phyloP scores from a whole-genome alignment of 306 rosid species.

The Cucumis cinereus region DNA sequence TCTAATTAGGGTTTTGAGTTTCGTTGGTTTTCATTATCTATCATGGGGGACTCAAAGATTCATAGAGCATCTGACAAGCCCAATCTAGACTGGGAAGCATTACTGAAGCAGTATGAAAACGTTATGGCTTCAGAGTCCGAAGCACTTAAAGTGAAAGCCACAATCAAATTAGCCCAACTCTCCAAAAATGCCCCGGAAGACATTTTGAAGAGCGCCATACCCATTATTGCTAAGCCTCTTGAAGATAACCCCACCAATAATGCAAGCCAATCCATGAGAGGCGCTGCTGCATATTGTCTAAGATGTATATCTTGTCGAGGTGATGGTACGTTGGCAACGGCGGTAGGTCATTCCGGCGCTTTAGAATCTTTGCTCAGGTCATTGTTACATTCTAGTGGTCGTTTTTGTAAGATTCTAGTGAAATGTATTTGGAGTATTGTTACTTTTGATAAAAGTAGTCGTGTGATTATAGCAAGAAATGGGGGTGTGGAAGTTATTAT shows the following conservation, averaged over 20 bases:
- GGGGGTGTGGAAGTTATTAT: background rate
- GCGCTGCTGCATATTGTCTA: constrained; percentile 3
- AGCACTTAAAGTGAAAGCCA: background rate
- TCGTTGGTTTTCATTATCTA: background rate
- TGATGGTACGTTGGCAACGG: background rate
- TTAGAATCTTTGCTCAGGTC: background rate
- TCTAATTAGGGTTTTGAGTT: background rate
- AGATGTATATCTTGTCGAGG: background rate
- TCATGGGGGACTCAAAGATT: background rate
- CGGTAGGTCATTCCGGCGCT: background rate
- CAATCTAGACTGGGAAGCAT: background rate
- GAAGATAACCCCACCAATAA: background rate
- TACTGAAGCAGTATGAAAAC: background rate
- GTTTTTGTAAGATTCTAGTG: background rate
- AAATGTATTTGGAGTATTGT: background rate
- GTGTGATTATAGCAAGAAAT: background rate
- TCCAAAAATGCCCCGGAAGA: background rate
- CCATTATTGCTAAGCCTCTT: background rate
- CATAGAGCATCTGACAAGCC: background rate
- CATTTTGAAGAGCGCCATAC: background rate
- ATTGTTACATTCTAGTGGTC: background rate
- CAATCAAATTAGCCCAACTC: background rate
- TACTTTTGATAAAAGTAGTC: background rate
- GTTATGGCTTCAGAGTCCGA: background rate
- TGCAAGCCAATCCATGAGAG: background rate